Percentiles rank a stretch among this genome's conserved stretches.
Conservation (phyloP, 306 rosid genomes). For the Carpinus viminea region DNA sequence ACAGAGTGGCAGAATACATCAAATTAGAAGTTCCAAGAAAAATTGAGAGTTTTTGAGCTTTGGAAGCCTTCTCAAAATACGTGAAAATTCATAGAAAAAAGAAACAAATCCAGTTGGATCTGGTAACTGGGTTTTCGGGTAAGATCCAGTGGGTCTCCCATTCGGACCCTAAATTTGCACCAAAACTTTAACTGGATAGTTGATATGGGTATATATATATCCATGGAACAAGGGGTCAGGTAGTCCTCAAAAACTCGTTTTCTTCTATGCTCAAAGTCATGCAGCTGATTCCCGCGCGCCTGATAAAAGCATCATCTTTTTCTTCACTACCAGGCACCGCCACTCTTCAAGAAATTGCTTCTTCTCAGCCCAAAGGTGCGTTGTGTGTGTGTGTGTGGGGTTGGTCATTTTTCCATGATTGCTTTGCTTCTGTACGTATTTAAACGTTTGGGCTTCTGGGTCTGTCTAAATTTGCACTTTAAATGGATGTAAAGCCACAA, state of each 20-base stretch:
- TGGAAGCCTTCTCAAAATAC: too few species aligned
- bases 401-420: background rate
- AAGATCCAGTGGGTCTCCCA: background rate
- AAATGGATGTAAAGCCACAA: background rate
- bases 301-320: constrained; percentile 49
- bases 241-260: background rate
- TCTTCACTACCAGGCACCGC: constrained; percentile 54
- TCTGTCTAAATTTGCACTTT: background rate
- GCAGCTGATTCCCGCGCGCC: constrained; percentile 60
- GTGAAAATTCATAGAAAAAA: too few species aligned
- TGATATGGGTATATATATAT: background rate
- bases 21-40: too few species aligned
- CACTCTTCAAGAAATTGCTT: constrained; percentile 64
- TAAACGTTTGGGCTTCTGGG: constrained; percentile 24
- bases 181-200: background rate
- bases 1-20: too few species aligned
- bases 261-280: constrained; percentile 24
- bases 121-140: too few species aligned
- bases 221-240: background rate
- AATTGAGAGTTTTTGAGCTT: too few species aligned
- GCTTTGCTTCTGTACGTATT: background rate
- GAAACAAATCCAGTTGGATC: too few species aligned
- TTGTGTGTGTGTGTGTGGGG: background rate
- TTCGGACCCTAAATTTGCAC: background rate
- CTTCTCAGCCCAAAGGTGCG: constrained; percentile 63